A percentile compares a stretch with the other conserved stretches of the same genome.
Conservation (phyloP, 257 asterid genomes). For the Asclepias syriaca region DNA sequence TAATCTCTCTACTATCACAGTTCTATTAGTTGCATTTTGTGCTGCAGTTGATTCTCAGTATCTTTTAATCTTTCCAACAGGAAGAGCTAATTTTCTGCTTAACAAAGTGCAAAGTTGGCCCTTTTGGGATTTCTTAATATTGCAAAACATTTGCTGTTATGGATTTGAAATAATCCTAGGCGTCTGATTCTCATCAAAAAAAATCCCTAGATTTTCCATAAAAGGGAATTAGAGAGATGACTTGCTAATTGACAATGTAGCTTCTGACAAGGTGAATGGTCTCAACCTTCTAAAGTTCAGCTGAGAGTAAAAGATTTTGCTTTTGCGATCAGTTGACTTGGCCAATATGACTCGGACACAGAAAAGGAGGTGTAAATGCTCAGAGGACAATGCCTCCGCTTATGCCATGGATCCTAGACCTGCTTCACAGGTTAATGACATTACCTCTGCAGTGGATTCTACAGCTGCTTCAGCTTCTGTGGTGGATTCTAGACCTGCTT, state of each 20-base stretch:
- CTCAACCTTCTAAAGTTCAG: not conserved
- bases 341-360: conserved; percentile 8
- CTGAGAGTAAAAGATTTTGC: not conserved
- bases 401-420: conserved; percentile 6
- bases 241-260: not conserved
- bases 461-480: conserved; percentile 10
- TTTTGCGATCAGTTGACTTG: conserved; percentile 2
- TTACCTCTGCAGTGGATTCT: not conserved
- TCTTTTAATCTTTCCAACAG: not conserved
- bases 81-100: not conserved
- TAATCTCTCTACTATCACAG: not conserved
- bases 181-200: not conserved
- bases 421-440: not conserved
- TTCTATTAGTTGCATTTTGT: not conserved
- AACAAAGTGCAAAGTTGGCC: not conserved
- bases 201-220: conserved; percentile 7
- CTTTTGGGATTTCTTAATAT: not conserved
- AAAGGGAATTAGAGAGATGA: not conserved
- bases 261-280: conserved; percentile 1
- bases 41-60: not conserved
- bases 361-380: not conserved
- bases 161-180: conserved; percentile 8
- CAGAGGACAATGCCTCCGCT: conserved; percentile 12
- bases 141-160: not conserved
- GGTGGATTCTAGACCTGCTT: not conserved